phyloP scores from a whole-genome alignment of 805 yeast species.

The Clavispora asparagi region DNA sequence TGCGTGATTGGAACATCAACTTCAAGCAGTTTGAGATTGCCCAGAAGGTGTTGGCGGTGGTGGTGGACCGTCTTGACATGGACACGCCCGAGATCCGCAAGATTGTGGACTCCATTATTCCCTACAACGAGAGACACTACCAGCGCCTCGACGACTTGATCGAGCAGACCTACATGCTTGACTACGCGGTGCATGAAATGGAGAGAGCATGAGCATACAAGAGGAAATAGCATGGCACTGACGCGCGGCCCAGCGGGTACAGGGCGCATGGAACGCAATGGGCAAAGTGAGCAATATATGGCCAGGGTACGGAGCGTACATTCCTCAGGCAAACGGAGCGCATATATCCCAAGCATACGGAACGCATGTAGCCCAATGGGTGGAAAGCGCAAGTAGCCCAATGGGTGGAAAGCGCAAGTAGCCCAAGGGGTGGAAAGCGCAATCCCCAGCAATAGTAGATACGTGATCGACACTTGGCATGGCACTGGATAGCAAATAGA shows the following conservation, averaged over 20 bases:
- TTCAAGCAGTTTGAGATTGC: slow-evolving; percentile 74
- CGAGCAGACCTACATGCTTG: slow-evolving; percentile 82
- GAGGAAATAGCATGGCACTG: not conserved
- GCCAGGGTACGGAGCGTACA: no score
- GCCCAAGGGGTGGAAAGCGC: no score
- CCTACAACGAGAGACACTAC: slow-evolving; percentile 86
- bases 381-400: no score
- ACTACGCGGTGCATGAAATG: slow-evolving; percentile 80
- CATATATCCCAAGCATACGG: no score
- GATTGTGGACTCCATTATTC: slow-evolving; percentile 69
- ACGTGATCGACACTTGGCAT: not conserved
- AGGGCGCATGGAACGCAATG: no score
- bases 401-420: no score
- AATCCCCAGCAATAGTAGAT: not conserved
- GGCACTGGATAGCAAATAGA: not conserved
- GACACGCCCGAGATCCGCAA: slow-evolving; percentile 61
- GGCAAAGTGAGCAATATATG: no score
- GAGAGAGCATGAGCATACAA: slow-evolving; percentile 14
- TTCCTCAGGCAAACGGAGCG: no score
- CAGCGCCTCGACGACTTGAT: slow-evolving; percentile 69
- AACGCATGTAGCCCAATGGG: no score
- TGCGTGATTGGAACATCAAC: slow-evolving; percentile 94
- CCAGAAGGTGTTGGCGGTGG: slow-evolving; percentile 66
- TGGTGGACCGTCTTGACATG: slow-evolving; percentile 52
- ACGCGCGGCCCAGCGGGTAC: not conserved